These are phyloP conservation scores for Monosporascus sp. DNA, from an alignment of 2,329 filamentous ascomycete genomes.

Conservation along the genomic window DNA sequence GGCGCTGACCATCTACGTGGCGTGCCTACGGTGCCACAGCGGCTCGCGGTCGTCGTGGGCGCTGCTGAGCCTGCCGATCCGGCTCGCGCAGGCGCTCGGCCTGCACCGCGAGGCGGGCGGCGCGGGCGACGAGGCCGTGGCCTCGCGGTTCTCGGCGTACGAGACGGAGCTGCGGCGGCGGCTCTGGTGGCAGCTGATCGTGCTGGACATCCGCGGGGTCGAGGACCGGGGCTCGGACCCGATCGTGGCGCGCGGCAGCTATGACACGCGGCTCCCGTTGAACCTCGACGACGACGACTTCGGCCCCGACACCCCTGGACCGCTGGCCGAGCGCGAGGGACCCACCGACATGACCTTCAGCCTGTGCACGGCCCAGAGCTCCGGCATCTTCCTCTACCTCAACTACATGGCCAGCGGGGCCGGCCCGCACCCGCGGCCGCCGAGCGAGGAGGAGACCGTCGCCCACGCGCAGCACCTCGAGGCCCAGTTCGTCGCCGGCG, in stretches of 20 bases:
- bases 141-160: constrained; percentile 35
- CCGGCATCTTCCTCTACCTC: constrained; percentile 34
- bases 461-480: constrained; percentile 34
- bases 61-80: constrained; percentile 34
- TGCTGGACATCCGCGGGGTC: constrained; percentile 52
- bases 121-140: background rate
- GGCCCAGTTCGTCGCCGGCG: constrained; percentile 31
- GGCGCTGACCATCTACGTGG: constrained; percentile 36
- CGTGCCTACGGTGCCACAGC: constrained; percentile 32
- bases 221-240: constrained; percentile 48
- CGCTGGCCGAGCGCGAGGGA: constrained; percentile 29
- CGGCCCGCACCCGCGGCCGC: constrained; percentile 3
- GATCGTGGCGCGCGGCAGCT: constrained; percentile 35
- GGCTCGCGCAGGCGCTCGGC: constrained; percentile 37
- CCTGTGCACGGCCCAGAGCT: constrained; percentile 35
- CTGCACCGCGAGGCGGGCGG: constrained; percentile 38
- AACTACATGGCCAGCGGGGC: constrained; percentile 25
- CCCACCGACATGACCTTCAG: constrained; percentile 37
- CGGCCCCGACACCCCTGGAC: constrained; percentile 30
- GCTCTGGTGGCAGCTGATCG: constrained; percentile 58
- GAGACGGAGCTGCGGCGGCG: constrained; percentile 56
- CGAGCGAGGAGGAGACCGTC: constrained; percentile 36
- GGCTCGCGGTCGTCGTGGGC: constrained; percentile 37
- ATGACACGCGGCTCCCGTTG: constrained; percentile 42
- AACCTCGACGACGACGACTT: constrained; percentile 51